Conservation (phyloP, 352 stramenopile species). For the Globisporangium echinulatum region DNA sequence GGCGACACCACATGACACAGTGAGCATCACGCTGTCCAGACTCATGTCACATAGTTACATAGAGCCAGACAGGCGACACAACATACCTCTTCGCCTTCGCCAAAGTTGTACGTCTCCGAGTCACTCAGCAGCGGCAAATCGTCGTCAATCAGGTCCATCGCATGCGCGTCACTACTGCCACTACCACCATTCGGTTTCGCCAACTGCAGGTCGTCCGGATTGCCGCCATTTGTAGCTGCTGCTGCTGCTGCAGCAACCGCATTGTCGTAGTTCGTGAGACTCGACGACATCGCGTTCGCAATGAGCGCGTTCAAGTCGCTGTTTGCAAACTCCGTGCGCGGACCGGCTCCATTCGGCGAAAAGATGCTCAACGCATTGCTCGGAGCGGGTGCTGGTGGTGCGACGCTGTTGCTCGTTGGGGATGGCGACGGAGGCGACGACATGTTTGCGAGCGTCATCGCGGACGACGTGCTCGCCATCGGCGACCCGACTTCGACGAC, state of each 20-base stretch:
- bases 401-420: neutral
- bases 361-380: constrained; percentile 82
- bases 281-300: constrained; percentile 13
- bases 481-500: constrained; percentile 45
- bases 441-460: constrained; percentile 27
- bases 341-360: constrained; percentile 20
- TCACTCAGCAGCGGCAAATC: constrained; percentile 66
- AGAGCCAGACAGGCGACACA: neutral
- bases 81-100: constrained; percentile 74
- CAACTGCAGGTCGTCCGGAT: neutral
- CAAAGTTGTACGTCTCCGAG: constrained; percentile 64
- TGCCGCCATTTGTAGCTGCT: constrained; percentile 1
- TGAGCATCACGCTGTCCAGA: neutral
- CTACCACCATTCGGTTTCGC: neutral
- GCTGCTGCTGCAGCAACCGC: neutral
- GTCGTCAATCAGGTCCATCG: constrained; percentile 67
- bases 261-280: constrained; percentile 21
- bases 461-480: constrained; percentile 21
- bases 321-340: constrained; percentile 15
- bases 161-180: constrained; percentile 7
- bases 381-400: constrained; percentile 5
- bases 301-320: constrained; percentile 14
- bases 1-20: constrained; percentile 4
- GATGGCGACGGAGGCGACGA: constrained; percentile 2
- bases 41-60: neutral